Evolutionary conservation across 768 basidiomycete species (phyloP), one percentile per base, ranked within the genome.

Genomic region (Russula brevipes): DNA sequence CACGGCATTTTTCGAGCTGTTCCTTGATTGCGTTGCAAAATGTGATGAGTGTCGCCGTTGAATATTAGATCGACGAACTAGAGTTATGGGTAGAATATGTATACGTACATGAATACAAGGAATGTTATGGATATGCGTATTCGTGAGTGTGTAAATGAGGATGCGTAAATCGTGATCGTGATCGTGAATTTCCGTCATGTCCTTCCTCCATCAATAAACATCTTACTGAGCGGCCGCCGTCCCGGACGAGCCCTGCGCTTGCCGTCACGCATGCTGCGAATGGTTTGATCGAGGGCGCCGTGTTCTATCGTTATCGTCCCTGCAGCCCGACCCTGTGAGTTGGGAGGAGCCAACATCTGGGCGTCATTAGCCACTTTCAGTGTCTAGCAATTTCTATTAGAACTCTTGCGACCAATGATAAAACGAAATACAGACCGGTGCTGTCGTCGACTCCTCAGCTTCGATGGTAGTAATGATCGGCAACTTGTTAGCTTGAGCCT

Each of bases 261-360:
- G 41, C 85, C 92, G 53, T 81, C 82, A 49, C 83, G 82, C 78
- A 94, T 82, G 64, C 86, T 92, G 17, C 89, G 85, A 45, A 98
- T 88, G 2, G 89, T 89, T 69, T 89, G 83, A 67, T 98, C 93
- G 38, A 96, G 74, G 59, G 88, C 88, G 10, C 94, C 94, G 42
- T 87, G 82, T 7, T 86, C 85, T 64, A 90, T 71, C 2, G 90
- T 87, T 39, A 76, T 76, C 54, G 75, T 76, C 46, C 79, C 81
- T 35, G 73, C 72, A 52, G 79, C 77, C 33, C 75, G 73, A 5
- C 78, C 74, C 57, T 81, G 78, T 1, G 81, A 80, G 14, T 64
- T 72, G 8, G 71, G 68, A 53, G 78, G 70, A 4, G 69, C 64
- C 39, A 73, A 72, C 8, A 69, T 62, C 5, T 72, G 67, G 19